Base-by-base conservation (phyloP, 257 asterid species). In the Catharanthus roseus region DNA sequence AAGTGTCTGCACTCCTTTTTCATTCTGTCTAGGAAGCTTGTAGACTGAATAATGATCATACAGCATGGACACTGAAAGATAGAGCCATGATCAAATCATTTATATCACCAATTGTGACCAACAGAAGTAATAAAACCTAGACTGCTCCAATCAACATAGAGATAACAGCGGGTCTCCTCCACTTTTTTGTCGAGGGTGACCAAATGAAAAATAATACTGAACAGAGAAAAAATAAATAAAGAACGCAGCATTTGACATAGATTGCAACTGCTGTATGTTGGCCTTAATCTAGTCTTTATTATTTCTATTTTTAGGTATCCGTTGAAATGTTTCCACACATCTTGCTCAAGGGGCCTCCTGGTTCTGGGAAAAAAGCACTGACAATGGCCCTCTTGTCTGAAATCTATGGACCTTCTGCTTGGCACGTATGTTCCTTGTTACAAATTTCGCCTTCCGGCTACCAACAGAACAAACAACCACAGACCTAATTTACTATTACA, bases 331-430 rank as follows among this genome's bases (percentile, higher is more conserved):
- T 85, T 76, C 90, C 96, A 12, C 96, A 86, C 74, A 75, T 90
- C 63, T 47, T 90, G 82, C 57, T 90, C 75, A 87, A 85, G 78
- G 97, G 97, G 44, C 88, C 92, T 8, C 83, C 87, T 26, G 97
- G 97, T 68, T 79, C 92, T 19, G 97, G 97, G 67, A 88, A 87
- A 84, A 90, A 87, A 78, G 81, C 96, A 18, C 76, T 90, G 66
- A 69, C 87, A 21, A 83, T 79, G 92, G 92, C 90, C 44, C 85
- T 90, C 79, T 87, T 90, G 57, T 86, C 75, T 33, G 95, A 88
- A 80, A 77, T 90, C 42, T 90, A 81, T 60, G 97, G 97, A 6
- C 89, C 87, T 60, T 60, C 88, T 51, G 87, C 84, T 78, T 81
- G 80, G 82, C 86, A 84, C 75, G 97, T 88, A 87, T 50, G 91